Evolutionary conservation across 2,329 filamentous ascomycete genomes (phyloP), one percentile per base, ranked within the genome.

Genomic region (Fusarium penzigii): DNA sequence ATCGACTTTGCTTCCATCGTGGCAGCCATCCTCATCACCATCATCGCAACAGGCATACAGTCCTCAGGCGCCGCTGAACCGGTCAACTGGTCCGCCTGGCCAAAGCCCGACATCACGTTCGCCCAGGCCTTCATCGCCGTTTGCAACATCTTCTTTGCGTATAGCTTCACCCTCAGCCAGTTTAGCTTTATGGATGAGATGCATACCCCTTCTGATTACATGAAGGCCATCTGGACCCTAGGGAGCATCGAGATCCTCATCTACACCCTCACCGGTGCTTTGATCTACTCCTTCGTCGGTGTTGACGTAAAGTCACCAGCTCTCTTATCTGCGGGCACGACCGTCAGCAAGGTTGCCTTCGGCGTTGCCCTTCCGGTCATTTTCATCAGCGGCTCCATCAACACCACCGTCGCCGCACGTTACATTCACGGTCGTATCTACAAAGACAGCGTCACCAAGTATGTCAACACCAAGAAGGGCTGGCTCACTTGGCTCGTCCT

Each of bases 81-180:
- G 8, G 48, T 57, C 39, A 59, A 62, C 3, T 74, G 71, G 70
- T 72, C 70, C 3, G 66, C 68, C 0, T 75, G 72, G 69, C 72
- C 72, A 25, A 68, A 65, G 54, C 62, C 66, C 3, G 61, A 75
- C 3, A 67, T 78, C 11, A 68, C 70, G 6, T 71, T 85, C 25
- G 72, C 73, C 40, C 71, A 78, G 48, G 82, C 74, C 8, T 84
- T 86, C 61, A 73, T 80, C 10, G 78, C 81, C 2, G 75, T 86
- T n/a, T 77, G 74, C 59, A 88, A 88, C 68, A 88, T 89, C 47
- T 75, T 87, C 51, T 82, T 89, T 52, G 85, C 86, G 40, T 89
- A 85, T 71, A 75, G 83, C 57, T 75, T 75, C 38, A 71, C 72
- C 12, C 65, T 75, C 29, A 74, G 70, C 49, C 73, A 75, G 61